Conservation (phyloP, 371 early-diverging fungal genomes). For the Circinella umbellata region DNA sequence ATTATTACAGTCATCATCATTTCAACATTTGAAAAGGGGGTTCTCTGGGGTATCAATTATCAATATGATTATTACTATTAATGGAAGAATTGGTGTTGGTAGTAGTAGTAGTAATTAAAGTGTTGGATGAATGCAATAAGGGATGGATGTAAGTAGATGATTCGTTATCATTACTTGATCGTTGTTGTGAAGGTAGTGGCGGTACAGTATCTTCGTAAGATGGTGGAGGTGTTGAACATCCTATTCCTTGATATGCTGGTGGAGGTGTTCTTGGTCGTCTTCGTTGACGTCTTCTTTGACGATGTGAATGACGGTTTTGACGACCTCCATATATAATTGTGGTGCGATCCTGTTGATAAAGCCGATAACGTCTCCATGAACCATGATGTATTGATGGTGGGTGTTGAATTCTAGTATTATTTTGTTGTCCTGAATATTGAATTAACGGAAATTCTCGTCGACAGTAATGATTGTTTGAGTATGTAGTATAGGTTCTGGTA, state of each 20-base stretch:
- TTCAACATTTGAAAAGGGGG: no score
- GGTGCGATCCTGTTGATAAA: neutral
- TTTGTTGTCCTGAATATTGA: constrained; percentile 3
- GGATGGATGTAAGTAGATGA: neutral
- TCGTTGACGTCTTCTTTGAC: neutral
- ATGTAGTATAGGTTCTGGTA: no score
- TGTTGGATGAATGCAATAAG: neutral
- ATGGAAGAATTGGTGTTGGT: no score
- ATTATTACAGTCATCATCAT: neutral
- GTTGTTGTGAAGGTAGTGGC: neutral
- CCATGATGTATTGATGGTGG: neutral
- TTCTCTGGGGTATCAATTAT: no score
- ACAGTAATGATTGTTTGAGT: neutral
- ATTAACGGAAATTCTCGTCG: constrained; percentile 3
- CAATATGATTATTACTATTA: no score
- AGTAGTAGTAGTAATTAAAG: neutral
- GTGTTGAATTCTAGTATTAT: neutral
- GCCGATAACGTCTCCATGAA: neutral
- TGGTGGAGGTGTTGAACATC: constrained; percentile 10
- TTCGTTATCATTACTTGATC: neutral
- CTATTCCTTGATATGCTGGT: constrained; percentile 10
- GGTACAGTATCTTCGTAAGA: constrained; percentile 8
- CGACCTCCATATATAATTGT: neutral
- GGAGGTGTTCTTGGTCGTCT: constrained; percentile 15
- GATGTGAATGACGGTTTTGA: neutral